Base-by-base conservation (phyloP, 2,329 filamentous ascomycete genomes). In the Onygena corvina region DNA sequence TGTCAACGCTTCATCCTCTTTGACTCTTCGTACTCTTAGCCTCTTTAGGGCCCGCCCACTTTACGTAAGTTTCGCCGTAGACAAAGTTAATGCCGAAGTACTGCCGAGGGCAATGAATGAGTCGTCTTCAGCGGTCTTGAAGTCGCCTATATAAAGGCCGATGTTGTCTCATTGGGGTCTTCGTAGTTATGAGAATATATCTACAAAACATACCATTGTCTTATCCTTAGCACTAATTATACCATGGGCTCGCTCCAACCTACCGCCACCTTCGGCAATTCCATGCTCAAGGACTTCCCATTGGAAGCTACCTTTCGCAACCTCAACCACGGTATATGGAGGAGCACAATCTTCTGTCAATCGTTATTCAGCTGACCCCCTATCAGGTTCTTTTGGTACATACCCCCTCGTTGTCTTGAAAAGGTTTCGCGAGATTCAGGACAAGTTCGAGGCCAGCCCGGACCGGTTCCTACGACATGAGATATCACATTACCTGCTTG, bases 401-500 rank as follows among this genome's bases (percentile, higher is more conserved):
- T 80, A 82, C 58, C 88, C 89, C 2, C 70, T 67, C 7, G 61
- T 67, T 16, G 73, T 95, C 52, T 76, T 74, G 12, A 65, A 74
- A 11, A 73, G 72, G 46, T 73, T 83, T 16, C 79, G 76, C 12
- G 59, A 71, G n/a, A 84, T 82, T 59, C 82, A 89, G 61, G 76
- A 82, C 53, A 67, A 71, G 3, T 69, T 73, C 30, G 88, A 94
- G 68, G 69, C 75, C 1, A 71, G 71, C 0, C 86, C 88, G 0
- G 89, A 95, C 66, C 64, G 68, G 4, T 94, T 88, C 69, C 80
- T 90, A 60, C 79, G 84, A 20, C 84, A 83, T 61, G 72, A 77
- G 2, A 80, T 80, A 54, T 75, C 80, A 0, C 59, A 67, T 3
- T 69, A 80, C 7, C 73, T 94, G 0, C 79, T 85, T 54, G 70